phyloP scores from a whole-genome alignment of 1,284 basidiomycete genomes.

The Ceratobasidium sp. region DNA sequence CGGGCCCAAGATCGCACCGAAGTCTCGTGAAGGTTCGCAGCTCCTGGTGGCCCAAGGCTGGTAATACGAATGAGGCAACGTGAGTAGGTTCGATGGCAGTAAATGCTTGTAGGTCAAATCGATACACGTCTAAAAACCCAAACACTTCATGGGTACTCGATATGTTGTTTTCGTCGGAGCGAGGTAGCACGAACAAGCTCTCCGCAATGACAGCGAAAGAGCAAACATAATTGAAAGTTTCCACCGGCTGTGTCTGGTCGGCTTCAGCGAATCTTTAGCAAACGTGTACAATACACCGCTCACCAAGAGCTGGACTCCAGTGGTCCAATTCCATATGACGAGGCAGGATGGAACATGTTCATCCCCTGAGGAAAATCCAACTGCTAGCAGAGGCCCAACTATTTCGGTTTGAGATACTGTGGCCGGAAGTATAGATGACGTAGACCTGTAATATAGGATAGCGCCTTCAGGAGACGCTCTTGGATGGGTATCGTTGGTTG shows the following conservation, averaged over 20 bases:
- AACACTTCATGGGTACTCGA: too few relatives aligned
- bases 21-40: neutral
- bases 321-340: slow-evolving; percentile 12
- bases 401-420: neutral
- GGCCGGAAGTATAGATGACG: neutral
- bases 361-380: neutral
- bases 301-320: neutral
- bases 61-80: slow-evolving; percentile 4
- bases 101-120: neutral
- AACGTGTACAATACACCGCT: neutral
- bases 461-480: neutral
- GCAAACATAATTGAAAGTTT: too few relatives aligned
- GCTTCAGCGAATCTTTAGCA: neutral
- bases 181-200: too few relatives aligned
- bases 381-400: neutral
- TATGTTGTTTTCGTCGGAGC: too few relatives aligned
- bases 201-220: too few relatives aligned
- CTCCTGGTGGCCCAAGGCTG: neutral
- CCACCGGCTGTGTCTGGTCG: too few relatives aligned
- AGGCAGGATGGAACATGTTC: too few relatives aligned
- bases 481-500: slow-evolving; percentile 1
- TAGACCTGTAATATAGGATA: neutral
- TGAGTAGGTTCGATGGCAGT: neutral
- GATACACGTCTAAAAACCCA: neutral
- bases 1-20: too few relatives aligned